These are phyloP conservation scores for Candolleomyces aberdarensis DNA, from an alignment of 768 basidiomycete species.

Conservation along the genomic window DNA sequence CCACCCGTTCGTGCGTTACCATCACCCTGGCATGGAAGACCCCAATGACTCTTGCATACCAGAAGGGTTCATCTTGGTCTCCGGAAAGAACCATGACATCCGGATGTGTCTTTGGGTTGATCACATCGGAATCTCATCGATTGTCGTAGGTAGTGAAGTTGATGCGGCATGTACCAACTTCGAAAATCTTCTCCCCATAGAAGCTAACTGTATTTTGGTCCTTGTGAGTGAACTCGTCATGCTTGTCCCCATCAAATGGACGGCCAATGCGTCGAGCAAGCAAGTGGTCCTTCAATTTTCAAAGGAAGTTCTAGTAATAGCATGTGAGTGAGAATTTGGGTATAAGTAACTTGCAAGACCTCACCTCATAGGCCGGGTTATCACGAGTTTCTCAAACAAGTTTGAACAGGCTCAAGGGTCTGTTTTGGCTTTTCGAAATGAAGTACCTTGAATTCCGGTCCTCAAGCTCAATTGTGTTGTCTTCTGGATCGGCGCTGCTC, in stretches of 20 bases:
- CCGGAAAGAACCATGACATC: conserved; percentile 11
- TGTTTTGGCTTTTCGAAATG: conserved; percentile 19
- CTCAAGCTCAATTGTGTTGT: no score
- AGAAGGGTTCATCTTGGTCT: conserved; percentile 15
- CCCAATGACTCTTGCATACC: conserved; percentile 21
- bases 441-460: not conserved
- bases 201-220: conserved; percentile 8
- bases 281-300: conserved; percentile 32
- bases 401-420: conserved; percentile 14
- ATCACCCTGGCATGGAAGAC: conserved; percentile 18
- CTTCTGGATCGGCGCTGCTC: no score
- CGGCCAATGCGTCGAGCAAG: conserved; percentile 23
- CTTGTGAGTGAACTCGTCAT: conserved; percentile 7
- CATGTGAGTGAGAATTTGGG: not conserved
- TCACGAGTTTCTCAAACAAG: conserved; percentile 7
- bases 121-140: conserved; percentile 14
- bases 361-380: conserved; percentile 20
- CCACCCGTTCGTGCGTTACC: not conserved
- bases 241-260: conserved; percentile 8
- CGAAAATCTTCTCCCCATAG: conserved; percentile 8
- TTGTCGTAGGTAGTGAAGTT: conserved; percentile 20
- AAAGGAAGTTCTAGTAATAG: conserved; percentile 20
- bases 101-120: conserved; percentile 16
- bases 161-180: conserved; percentile 11
- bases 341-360: not conserved